Base-by-base conservation (phyloP, 441 rosid genomes). In the Omphalea diandra region DNA sequence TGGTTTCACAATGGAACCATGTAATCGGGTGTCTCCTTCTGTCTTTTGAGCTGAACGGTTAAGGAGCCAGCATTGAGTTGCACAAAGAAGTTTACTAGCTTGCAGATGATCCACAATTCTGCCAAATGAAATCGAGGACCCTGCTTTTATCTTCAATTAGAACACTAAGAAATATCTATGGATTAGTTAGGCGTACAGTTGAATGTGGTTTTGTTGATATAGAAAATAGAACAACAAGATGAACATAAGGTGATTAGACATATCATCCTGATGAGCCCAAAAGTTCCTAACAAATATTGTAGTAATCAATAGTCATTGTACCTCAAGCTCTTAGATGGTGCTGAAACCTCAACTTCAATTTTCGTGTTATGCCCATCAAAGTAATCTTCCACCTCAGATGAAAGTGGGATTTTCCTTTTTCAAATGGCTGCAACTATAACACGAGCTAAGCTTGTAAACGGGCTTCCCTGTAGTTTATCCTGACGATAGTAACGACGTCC, bases 401-500 rank as follows among this genome's bases (percentile, higher is more conserved):
- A 47, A 44, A 43, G 68, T 15, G 26, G 33, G 10, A 50, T 32
- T 33, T 43, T 59, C 29, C 55, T 33, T n/a, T 69, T 69, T 6
- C 29, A 20, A 0, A 69, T 0, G 26, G 65, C 2, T 7, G 86
- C 87, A 14, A 84, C 70, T 4, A 83, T 15, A 3, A 89, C 95
- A 2, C 80, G 82, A 43, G 83, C 73, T 0, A 86, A 67, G 67
- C 80, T 54, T 6, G 67, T 64, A 52, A 82, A 75, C 1, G 90
- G 92, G 60, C 89, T 89, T 56, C 78, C 88, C 40, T 50, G 31
- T 0, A 86, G 88, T 54, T 78, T 84, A 6, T 72, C 70, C 60
- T 17, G 77, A n/a, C 65, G 70, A 73, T 84, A 83, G 40, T 71
- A 63, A 5, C 78, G 77, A 53, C 27, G 73, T 31, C 92, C 89